Conservation (phyloP, 163 green algal species). For the Prototheca stagnorum region DNA sequence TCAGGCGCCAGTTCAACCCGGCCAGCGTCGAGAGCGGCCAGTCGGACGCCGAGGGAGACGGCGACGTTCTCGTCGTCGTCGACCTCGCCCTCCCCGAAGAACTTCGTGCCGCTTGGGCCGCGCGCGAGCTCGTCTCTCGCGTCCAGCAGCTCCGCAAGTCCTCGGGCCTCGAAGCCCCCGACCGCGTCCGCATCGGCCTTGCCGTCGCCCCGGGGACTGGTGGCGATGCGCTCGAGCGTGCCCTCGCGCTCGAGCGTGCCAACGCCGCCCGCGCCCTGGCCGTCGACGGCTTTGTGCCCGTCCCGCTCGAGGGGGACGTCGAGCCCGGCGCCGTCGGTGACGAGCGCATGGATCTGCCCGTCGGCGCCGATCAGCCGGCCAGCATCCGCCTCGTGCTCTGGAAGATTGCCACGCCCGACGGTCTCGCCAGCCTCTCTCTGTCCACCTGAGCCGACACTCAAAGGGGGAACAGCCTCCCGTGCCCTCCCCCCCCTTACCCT, state of each 20-base stretch:
- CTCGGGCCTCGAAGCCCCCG: slow-evolving; percentile 40
- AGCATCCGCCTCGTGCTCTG: no score
- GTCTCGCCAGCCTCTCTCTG: no score
- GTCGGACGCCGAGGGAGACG: slow-evolving; percentile 64
- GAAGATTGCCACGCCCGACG: no score
- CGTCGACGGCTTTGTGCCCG: no score
- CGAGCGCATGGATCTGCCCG: no score
- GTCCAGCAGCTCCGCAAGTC: slow-evolving; percentile 93
- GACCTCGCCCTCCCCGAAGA: slow-evolving; percentile 49
- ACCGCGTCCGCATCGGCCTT: slow-evolving; percentile 6
- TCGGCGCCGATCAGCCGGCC: no score
- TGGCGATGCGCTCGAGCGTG: slow-evolving; percentile 7
- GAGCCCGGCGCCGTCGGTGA: no score
- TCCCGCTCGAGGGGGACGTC: no score
- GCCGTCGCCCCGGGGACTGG: slow-evolving; percentile 2
- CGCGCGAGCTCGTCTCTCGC: slow-evolving; percentile 83
- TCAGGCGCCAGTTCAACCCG: slow-evolving; percentile 67
- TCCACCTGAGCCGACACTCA: no score
- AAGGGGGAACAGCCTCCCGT: no score
- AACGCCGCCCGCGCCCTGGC: slow-evolving; percentile 22
- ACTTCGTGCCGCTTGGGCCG: slow-evolving; percentile 51
- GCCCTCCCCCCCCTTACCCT: no score
- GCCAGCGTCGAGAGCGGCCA: slow-evolving; percentile 42
- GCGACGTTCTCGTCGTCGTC: slow-evolving; percentile 86
- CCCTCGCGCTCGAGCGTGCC: slow-evolving; percentile 29